Evolutionary conservation across 176 grass and related monocot species (phyloP).

Genomic region (Phyllostachys edulis): DNA sequence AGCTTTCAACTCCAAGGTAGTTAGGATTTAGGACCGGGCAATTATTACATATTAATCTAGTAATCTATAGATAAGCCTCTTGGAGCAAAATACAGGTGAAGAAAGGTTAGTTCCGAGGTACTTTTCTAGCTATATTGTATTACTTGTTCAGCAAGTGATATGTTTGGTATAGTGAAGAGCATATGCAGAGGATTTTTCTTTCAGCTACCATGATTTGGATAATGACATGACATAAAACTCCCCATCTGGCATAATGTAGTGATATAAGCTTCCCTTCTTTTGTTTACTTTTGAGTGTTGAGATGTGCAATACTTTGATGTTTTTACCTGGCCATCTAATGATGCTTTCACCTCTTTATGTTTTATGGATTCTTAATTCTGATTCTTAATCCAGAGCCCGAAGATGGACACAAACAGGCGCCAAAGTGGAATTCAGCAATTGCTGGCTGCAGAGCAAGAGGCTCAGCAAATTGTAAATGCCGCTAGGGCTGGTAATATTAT

Average conservation of each 20-base stretch:
- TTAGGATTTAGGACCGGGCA: not conserved
- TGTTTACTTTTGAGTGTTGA: not conserved
- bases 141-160: not conserved
- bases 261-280: not conserved
- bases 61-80: not conserved
- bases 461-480: conserved; percentile 78
- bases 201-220: not conserved
- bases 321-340: not conserved
- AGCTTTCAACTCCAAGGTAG: not conserved
- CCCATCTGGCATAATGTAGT: not conserved
- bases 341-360: not conserved
- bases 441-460: conserved; percentile 87
- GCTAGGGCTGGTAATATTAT: conserved; percentile 60
- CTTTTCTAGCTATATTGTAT: not conserved
- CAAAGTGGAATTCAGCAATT: conserved; percentile 90
- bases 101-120: no score
- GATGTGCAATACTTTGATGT: not conserved
- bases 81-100: not conserved
- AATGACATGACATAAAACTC: not conserved
- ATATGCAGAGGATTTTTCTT: not conserved
- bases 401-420: conserved; percentile 72
- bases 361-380: not conserved
- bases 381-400: not conserved
- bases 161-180: not conserved
- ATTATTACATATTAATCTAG: not conserved